Base-by-base conservation (phyloP, 2,329 filamentous ascomycete species). In the Penicillium sp. region DNA sequence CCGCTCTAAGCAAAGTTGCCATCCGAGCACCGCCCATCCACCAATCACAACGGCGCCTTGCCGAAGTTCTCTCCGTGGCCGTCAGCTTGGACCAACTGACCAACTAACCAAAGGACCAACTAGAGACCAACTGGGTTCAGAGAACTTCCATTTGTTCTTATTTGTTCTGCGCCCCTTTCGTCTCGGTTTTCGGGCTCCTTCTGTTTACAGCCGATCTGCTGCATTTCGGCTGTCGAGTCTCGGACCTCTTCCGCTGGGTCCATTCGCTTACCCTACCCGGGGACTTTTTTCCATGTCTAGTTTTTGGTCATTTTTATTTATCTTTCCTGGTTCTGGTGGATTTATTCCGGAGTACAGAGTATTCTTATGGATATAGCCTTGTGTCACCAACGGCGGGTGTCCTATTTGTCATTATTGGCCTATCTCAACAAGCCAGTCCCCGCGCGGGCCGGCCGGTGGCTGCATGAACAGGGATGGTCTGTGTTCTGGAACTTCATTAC, bases 1-100 rank as follows among this genome's bases (percentile, higher is more conserved):
- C 70, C 69, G 58, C 65, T 70, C 68, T 69, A 45, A 72, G 70
- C 63, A 71, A 68, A 63, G 58, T 58, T 59, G 47, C 48, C 56
- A 63, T 66, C 64, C 58, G 60, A 64, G 61, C 58, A 58, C 62
- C 50, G 45, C 41, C 46, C 39, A 18, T 38, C 45, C 45, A 1
- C 70, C 72, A 74, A 74, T 75, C 66, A 73, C 48, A 64, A 24
- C 21, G 3, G 39, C 42, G 44, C 48, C 53, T 73, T 74, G 63
- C 65, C 70, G 72, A 74, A 68, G 44, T 39, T 40, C 40, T 16
- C 52, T 38, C 32, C 21, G 45, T 50, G 51, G 53, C 48, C 43
- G 43, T 8, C 24, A 27, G 24, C 24, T 27, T 27, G 24, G 24
- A 27, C 24, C 24, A 27, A 27, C 24, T 27, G 24, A n/a, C n/a